A percentile compares a stretch with the other conserved stretches of the same genome.
Evolutionary conservation across 257 asterid species (phyloP).

Genomic region (Ehretia macrophylla): DNA sequence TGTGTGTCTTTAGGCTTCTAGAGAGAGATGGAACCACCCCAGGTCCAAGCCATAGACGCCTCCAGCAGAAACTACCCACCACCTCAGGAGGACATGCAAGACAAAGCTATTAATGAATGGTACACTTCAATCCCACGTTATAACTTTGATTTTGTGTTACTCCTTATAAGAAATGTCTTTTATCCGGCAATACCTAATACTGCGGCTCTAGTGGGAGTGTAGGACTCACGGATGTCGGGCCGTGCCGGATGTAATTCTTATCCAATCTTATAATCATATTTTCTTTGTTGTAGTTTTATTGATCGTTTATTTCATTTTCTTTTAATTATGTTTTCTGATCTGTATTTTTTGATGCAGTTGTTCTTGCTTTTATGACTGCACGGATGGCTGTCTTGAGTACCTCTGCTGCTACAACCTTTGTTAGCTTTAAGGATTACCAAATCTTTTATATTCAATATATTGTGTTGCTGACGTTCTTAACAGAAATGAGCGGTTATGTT

Average conservation of each 20-base stretch:
- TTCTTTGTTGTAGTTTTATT: not conserved
- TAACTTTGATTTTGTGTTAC: not conserved
- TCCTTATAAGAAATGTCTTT: no score
- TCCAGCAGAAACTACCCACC: constrained; percentile 26
- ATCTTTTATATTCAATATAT: not conserved
- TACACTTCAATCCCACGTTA: not conserved
- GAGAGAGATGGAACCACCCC: constrained; percentile 54
- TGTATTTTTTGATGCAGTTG: constrained; percentile 44
- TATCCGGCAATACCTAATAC: not conserved
- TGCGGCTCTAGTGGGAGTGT: no score
- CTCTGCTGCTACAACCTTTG: constrained; percentile 51
- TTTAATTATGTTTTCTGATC: not conserved
- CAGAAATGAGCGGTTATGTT: no score
- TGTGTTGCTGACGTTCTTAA: no score
- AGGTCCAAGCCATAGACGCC: constrained; percentile 41
- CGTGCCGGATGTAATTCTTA: no score
- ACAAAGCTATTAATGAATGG: constrained; percentile 48
- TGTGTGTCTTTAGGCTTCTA: not conserved
- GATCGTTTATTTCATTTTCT: not conserved
- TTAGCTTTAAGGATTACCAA: not conserved
- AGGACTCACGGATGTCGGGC: no score
- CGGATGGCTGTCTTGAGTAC: constrained; percentile 41
- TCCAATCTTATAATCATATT: not conserved
- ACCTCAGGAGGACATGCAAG: constrained; percentile 47
- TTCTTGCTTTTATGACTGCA: constrained; percentile 60